phyloP scores from a whole-genome alignment of 352 stramenopile genomes.

The Phytophthora citrophthora region DNA sequence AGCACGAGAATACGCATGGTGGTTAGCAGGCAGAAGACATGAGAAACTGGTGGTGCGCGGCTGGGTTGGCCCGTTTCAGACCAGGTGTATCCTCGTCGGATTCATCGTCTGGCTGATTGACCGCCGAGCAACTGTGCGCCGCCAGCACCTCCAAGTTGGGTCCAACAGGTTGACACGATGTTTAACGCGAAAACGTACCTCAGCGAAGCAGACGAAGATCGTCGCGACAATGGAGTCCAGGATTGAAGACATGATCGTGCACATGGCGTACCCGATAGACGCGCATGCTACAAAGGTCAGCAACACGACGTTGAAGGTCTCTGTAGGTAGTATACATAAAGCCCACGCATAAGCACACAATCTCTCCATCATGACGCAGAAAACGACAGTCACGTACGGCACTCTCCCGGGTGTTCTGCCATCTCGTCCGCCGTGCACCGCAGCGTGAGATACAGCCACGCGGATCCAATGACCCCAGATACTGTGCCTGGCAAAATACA shows the following conservation, averaged over 20 bases:
- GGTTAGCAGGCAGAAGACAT: slow-evolving; percentile 17
- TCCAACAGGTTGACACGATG: slow-evolving; percentile 15
- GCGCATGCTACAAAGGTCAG: slow-evolving; percentile 77
- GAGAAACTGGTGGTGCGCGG: slow-evolving; percentile 26
- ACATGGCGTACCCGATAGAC: slow-evolving; percentile 87
- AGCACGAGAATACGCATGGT: slow-evolving; percentile 1
- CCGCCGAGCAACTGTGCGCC: slow-evolving; percentile 15
- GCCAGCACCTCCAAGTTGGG: background rate
- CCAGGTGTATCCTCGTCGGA: slow-evolving; percentile 41
- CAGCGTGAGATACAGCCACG: slow-evolving; percentile 75
- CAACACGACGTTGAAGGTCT: slow-evolving; percentile 86
- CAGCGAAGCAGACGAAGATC: slow-evolving; percentile 89
- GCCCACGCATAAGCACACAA: slow-evolving; percentile 6
- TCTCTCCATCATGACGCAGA: background rate
- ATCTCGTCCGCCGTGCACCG: slow-evolving; percentile 65
- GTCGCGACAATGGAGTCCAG: slow-evolving; percentile 86
- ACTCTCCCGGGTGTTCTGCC: slow-evolving; percentile 45
- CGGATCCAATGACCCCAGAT: slow-evolving; percentile 78
- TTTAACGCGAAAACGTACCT: slow-evolving; percentile 53
- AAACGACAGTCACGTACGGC: slow-evolving; percentile 52
- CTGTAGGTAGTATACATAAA: slow-evolving; percentile 31
- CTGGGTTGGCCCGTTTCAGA: slow-evolving; percentile 35
- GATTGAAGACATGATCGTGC: slow-evolving; percentile 81
- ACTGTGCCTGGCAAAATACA: slow-evolving; percentile 49
- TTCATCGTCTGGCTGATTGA: slow-evolving; percentile 32